Evolutionary conservation across 768 basidiomycete species (phyloP), one percentile per base, ranked within the genome.

Genomic region (Leccinum obscurum): DNA sequence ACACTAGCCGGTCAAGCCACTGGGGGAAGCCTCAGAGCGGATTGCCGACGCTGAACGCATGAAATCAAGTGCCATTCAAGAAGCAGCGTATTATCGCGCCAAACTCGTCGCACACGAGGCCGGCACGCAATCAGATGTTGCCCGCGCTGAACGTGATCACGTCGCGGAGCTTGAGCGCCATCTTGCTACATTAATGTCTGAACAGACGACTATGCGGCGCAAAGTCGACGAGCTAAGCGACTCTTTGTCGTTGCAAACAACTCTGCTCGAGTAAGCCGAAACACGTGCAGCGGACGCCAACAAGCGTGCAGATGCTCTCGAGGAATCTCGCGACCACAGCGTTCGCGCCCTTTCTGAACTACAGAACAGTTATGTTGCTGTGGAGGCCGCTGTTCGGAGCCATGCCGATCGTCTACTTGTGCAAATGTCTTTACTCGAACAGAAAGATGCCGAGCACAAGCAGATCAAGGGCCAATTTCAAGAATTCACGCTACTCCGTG

Each of bases 61-160:
- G 63, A 88, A 89, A 62, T 72, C 81, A 7, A 87, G 84, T 49
- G 97, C 97, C 1, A 76, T 91, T 9, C 93, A 98, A 74, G 97
- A 99, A 75, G 91, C 95, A 3, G 93, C 95, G 1, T 98, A 90
- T 77, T 97, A 95, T 72, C 92, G 95, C 54, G 92, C 95, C 52
- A 98, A 98, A 76, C 78, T 96, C n/a, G 83, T 87, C 3, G 94
- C 96, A 0, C 75, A 93, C 54, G 97, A 98, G 71, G 76, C 83
- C 1, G 81, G 83, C 49, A 83, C 85, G n/a, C 82, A 87, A 10
- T 69, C 76, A 6, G 95, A 96, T 35, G 68, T 86, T 2, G 76
- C 79, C 32, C 86, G 86, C 30, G 70, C 95, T 6, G 95, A 97
- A 64, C 85, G 87, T 11, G 90, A 93, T 54, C 91, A 94, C 39